A percentile compares a stretch with the other conserved stretches of the same genome.
Conservation (phyloP, 768 basidiomycete species). For the Phanerochaete sordida region DNA sequence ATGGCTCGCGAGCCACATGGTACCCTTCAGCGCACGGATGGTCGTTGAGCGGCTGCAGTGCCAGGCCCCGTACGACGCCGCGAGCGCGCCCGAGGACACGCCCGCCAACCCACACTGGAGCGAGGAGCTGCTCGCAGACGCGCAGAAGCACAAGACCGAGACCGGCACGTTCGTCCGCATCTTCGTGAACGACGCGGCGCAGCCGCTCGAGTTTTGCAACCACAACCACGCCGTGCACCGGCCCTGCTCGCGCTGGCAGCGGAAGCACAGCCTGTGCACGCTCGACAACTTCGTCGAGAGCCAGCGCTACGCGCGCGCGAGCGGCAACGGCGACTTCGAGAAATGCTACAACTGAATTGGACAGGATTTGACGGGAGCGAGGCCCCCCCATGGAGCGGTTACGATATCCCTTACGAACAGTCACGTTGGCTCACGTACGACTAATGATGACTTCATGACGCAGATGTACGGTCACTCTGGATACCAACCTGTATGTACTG, state of each 20-base stretch:
- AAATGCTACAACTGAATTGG: slow-evolving; percentile 37
- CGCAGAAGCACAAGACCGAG: slow-evolving; percentile 15
- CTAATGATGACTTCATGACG: too few relatives aligned
- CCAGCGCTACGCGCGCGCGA: slow-evolving; percentile 62
- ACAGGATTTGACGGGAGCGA: too few relatives aligned
- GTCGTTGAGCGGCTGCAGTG: slow-evolving; percentile 69
- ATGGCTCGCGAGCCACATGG: slow-evolving; percentile 58
- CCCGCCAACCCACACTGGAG: slow-evolving; percentile 29
- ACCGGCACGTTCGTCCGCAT: slow-evolving; percentile 52
- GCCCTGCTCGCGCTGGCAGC: slow-evolving; percentile 23
- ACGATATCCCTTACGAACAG: neutral
- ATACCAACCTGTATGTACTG: too few relatives aligned
- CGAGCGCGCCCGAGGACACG: neutral
- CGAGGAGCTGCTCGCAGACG: slow-evolving; percentile 1
- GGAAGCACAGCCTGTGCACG: slow-evolving; percentile 54
- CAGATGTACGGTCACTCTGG: too few relatives aligned
- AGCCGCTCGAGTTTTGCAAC: slow-evolving; percentile 56
- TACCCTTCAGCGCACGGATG: slow-evolving; percentile 75
- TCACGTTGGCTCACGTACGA: neutral
- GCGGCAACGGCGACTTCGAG: slow-evolving; percentile 72
- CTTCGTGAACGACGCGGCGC: slow-evolving; percentile 74
- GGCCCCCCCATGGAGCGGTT: too few relatives aligned
- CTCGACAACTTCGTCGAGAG: slow-evolving; percentile 65
- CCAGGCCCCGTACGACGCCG: neutral
- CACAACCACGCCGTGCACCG: slow-evolving; percentile 12